Evolutionary conservation across 2,329 filamentous ascomycete genomes (phyloP), one percentile per base, ranked within the genome.

Genomic region (Coniochaeta sp.): DNA sequence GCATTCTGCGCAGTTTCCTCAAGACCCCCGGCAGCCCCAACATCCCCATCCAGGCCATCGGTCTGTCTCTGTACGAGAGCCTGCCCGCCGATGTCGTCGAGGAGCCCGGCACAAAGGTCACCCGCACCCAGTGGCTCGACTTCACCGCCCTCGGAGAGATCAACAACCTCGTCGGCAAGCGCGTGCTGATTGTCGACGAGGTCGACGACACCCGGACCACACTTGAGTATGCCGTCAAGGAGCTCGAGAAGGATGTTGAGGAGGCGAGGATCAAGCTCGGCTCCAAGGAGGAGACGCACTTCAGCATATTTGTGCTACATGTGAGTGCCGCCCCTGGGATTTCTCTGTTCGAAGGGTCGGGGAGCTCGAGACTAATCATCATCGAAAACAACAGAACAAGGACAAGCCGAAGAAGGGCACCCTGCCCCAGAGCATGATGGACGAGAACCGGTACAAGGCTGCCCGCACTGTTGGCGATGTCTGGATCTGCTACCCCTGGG

Each of bases 401-500:
- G 83, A 96, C 72, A 97, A 99, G 81, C 58, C 74, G 51, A 99
- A 99, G 85, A 96, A 96, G 79, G 94, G 94, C 51, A 73, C 72
- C 18, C 77, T 99, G 52, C 91, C 94, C 10, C 64, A 81, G 18
- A 84, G 90, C 32, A 90, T 97, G 81, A 76, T 92, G 57, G 72
- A 78, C 35, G 72, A 83, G 51, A 80, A 81, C 52, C 79, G 86
- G 62, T 99, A 99, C 72, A 71, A 87, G 59, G 94, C 94, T 20
- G 90, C 94, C 20, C 77, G 86, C 65, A 97, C 92, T 6, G 88
- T 95, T 28, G 82, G 81, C n/a, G 92, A 99, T 71, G 86, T 91
- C 58, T 99, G 94, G 94, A 97, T 97, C 68, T 95, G 90, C 79
- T 99, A 99, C 73, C 94, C 94, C 14, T 99, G 94, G 94, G 94